phyloP scores from a whole-genome alignment of 169 alveolate genomes.

The Cryptosporidium andersoni region DNA sequence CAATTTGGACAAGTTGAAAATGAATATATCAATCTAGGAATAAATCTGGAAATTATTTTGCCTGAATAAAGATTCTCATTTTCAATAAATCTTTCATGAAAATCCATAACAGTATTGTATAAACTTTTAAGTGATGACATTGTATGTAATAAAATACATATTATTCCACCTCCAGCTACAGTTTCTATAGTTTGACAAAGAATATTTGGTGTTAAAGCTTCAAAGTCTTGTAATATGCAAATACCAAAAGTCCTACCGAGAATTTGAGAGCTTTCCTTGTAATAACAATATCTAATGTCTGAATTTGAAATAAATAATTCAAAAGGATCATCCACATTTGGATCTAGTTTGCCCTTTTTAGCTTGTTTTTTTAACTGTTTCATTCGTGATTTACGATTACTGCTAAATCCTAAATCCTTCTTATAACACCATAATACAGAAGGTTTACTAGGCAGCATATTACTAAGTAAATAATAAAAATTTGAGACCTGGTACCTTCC shows the following conservation, averaged over 20 bases:
- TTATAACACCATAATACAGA: conserved; percentile 98
- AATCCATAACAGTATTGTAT: conserved; percentile 94
- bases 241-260: conserved; percentile 97
- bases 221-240: conserved; percentile 97
- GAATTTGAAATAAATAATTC: conserved; percentile 93
- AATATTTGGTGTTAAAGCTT: conserved; percentile 99
- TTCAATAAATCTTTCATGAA: conserved; percentile 85
- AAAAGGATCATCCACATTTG: conserved; percentile 95
- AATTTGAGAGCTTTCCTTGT: conserved; percentile 94
- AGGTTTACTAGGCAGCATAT: conserved; percentile 81
- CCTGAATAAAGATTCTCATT: conserved; percentile 59
- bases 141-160: conserved; percentile 88
- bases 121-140: conserved; percentile 84
- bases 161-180: conserved; percentile 98
- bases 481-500: conserved; percentile 95
- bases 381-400: conserved; percentile 94
- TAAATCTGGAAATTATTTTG: conserved; percentile 29
- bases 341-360: conserved; percentile 91
- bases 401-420: conserved; percentile 95
- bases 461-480: conserved; percentile 81
- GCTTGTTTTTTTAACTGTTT: conserved; percentile 91
- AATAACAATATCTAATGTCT: conserved; percentile 96
- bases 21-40: conserved; percentile 78
- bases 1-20: conserved; percentile 88
- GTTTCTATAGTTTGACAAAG: conserved; percentile 99